phyloP scores from a whole-genome alignment of 2,329 filamentous ascomycete genomes.

The Cladosporium cucumerinum region DNA sequence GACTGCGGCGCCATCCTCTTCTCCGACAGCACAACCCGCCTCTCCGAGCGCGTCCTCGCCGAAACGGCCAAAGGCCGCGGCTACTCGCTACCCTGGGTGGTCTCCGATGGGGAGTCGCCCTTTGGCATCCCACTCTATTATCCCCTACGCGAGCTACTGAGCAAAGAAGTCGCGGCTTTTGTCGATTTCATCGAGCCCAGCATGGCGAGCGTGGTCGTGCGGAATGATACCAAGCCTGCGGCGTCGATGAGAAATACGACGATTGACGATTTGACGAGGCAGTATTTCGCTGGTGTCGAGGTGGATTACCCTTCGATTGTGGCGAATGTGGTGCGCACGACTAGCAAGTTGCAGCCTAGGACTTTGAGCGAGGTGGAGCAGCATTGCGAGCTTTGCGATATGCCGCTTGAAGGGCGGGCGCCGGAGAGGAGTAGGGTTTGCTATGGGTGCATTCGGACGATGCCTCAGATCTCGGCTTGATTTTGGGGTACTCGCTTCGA shows the following conservation, averaged over 20 bases:
- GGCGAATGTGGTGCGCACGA: slow-evolving; percentile 89
- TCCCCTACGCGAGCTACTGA: slow-evolving; percentile 79
- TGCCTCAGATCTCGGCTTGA: slow-evolving; percentile 1
- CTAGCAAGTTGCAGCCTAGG: slow-evolving; percentile 68
- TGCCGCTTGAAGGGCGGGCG: slow-evolving; percentile 50
- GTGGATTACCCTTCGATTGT: slow-evolving; percentile 86
- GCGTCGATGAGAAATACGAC: slow-evolving; percentile 62
- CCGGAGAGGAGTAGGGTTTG: slow-evolving; percentile 50
- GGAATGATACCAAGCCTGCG: background rate
- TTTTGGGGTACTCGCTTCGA: background rate
- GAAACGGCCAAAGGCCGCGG: slow-evolving; percentile 91
- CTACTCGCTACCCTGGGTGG: slow-evolving; percentile 75
- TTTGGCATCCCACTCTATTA: slow-evolving; percentile 61
- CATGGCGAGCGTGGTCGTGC: background rate
- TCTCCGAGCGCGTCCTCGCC: slow-evolving; percentile 80
- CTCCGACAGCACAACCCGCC: slow-evolving; percentile 80
- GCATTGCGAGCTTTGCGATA: slow-evolving; percentile 65
- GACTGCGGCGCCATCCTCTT: slow-evolving; percentile 71
- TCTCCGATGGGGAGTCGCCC: slow-evolving; percentile 68
- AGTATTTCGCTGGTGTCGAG: slow-evolving; percentile 86
- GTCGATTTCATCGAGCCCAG: slow-evolving; percentile 36
- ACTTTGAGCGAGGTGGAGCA: slow-evolving; percentile 30
- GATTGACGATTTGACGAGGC: slow-evolving; percentile 84
- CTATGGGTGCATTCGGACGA: slow-evolving; percentile 61
- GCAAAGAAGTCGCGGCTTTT: slow-evolving; percentile 73